A percentile compares a stretch with the other conserved stretches of the same genome.
Evolutionary conservation across 306 rosid species (phyloP).

Genomic region (Inga laurina): DNA sequence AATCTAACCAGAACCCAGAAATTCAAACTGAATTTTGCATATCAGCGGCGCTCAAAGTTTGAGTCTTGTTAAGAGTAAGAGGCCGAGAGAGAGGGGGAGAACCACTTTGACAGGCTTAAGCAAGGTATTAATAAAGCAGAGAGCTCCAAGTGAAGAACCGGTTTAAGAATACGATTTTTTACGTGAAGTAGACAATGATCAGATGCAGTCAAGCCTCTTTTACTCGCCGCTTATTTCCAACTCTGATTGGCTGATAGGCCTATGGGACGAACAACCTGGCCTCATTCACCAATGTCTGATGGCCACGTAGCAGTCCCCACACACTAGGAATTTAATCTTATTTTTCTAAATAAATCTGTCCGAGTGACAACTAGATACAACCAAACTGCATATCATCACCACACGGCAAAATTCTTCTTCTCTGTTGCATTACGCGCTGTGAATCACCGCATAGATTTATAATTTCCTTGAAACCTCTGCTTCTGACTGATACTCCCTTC

Average conservation of each 20-base stretch:
- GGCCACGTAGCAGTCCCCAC: constrained; percentile 24
- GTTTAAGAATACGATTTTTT: constrained; percentile 16
- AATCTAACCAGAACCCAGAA: constrained; percentile 29
- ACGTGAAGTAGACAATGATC: constrained; percentile 22
- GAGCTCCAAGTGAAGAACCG: not conserved
- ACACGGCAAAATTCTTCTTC: constrained; percentile 42
- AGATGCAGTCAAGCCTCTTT: constrained; percentile 2
- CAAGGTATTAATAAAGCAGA: constrained; percentile 42
- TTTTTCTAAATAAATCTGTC: not conserved
- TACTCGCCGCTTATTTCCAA: not conserved
- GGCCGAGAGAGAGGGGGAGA: constrained; percentile 23
- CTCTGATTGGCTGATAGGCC: constrained; percentile 21
- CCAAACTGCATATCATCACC: constrained; percentile 52
- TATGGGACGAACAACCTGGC: constrained; percentile 31
- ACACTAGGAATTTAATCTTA: not conserved
- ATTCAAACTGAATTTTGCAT: constrained; percentile 12
- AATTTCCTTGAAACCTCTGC: constrained; percentile 30
- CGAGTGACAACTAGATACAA: constrained; percentile 56
- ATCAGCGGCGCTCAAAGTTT: constrained; percentile 7
- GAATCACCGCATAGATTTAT: constrained; percentile 28
- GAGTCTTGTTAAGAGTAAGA: constrained; percentile 13
- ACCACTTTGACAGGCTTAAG: constrained; percentile 28
- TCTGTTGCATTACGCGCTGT: constrained; percentile 29
- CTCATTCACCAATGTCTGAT: constrained; percentile 5
- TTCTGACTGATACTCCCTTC: too few species aligned